Evolutionary conservation across 148 eudicot genomes (phyloP).

Genomic region (Diospyros kaki): DNA sequence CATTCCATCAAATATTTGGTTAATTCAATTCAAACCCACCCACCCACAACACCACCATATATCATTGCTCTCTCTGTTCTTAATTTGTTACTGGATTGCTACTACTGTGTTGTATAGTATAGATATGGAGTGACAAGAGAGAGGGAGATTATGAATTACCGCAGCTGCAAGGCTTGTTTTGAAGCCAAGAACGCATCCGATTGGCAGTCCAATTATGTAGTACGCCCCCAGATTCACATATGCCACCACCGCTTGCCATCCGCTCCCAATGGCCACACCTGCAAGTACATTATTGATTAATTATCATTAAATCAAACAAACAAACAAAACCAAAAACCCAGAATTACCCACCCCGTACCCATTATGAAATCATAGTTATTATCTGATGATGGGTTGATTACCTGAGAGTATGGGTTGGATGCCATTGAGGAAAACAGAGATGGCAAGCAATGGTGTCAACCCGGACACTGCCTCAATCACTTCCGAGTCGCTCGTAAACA

Average conservation of each 20-base stretch:
- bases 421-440: constrained; percentile 50
- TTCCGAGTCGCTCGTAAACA: constrained; percentile 42
- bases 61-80: too few relatives aligned
- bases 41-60: too few relatives aligned
- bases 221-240: constrained; percentile 48
- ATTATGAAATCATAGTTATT: too few relatives aligned
- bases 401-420: constrained; percentile 31
- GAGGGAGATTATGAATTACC: constrained; percentile 25
- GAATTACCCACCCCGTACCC: not conserved
- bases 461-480: constrained; percentile 36
- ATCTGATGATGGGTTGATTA: not conserved
- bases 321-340: not conserved
- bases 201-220: constrained; percentile 53
- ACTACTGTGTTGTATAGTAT: not conserved
- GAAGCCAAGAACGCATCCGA: constrained; percentile 63
- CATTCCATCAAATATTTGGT: not conserved
- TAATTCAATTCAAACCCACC: too few relatives aligned
- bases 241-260: constrained; percentile 57
- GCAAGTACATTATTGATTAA: not conserved
- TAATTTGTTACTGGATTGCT: not conserved
- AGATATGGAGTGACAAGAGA: not conserved
- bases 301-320: not conserved
- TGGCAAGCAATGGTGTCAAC: constrained; percentile 48
- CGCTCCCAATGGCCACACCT: constrained; percentile 64
- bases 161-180: constrained; percentile 50